phyloP scores from a whole-genome alignment of 2,329 filamentous ascomycete genomes.

The Fusarium circinatum region DNA sequence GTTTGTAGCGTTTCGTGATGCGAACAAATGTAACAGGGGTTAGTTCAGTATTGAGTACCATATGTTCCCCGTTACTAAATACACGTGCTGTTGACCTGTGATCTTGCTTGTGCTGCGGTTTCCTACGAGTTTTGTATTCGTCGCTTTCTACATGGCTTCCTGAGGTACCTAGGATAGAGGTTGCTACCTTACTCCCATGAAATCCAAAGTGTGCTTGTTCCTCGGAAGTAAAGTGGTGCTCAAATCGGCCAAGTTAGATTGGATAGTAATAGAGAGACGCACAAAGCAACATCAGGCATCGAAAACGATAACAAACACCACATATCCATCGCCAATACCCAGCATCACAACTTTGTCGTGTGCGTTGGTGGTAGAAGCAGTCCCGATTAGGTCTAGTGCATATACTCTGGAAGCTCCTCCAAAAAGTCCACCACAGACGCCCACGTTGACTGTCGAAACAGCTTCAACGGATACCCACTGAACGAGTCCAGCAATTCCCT shows the following conservation, averaged over 20 bases:
- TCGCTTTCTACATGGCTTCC: neutral
- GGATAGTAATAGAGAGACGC: neutral
- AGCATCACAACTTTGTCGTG: neutral
- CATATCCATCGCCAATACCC: neutral
- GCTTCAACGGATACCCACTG: constrained; percentile 10
- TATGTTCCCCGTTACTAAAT: neutral
- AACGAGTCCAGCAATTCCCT: neutral
- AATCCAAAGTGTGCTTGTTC: neutral
- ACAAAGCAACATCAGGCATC: neutral
- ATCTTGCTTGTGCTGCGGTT: neutral
- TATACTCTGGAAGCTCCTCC: constrained; percentile 31
- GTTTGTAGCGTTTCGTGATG: neutral
- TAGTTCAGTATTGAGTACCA: neutral
- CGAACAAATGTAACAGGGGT: neutral
- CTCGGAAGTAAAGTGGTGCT: neutral
- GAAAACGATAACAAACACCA: neutral
- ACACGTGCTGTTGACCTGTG: neutral
- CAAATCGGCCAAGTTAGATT: neutral
- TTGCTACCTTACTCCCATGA: neutral
- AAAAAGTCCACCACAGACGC: constrained; percentile 39
- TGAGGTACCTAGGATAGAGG: neutral
- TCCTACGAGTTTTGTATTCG: neutral
- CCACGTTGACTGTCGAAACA: constrained; percentile 21
- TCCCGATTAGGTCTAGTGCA: constrained; percentile 38
- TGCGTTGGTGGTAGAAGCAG: neutral